Evolutionary conservation across 106 monocot genomes (phyloP), one percentile per base, ranked within the genome.

Genomic region (Amphibolis antarctica): DNA sequence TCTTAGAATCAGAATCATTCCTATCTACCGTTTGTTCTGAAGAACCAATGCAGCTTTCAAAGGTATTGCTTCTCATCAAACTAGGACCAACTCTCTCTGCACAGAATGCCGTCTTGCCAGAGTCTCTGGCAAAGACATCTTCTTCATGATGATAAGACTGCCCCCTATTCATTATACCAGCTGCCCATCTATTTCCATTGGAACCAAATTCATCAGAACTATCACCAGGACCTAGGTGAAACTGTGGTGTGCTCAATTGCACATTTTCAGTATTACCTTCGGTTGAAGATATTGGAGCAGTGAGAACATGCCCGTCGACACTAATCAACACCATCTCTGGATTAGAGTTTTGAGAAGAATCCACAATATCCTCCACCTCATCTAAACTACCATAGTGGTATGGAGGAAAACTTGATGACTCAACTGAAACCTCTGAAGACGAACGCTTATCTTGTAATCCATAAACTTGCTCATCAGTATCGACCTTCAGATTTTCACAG

Each of bases 261-360:
- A 94, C 79, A 59, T 77, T 79, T 19, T 80, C 72, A 6, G 77
- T 62, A 11, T 46, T 69, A 22, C 73, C 75, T 66, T 84, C 86
- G 62, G 57, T 81, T 9, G 79, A 77, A 5, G 78, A 86, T 52
- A 94, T 76, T 29, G 89, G 94, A 22, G 89, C 94, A 5, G 83
- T 89, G 26, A 94, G 84, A 56, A 94, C 83, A 86, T 84, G 86
- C 12, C 94, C 94, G 66, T 94, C 94, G n/a, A 94, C 81, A 75
- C 94, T 94, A 43, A 89, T 62, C 62, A 94, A 62, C 47, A 94
- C 81, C 89, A 94, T 84, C 57, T 94, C 94, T 23, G 89, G 78
- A 71, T 80, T 84, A 12, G 73, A 55, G 15, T 78, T 71, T 53
- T 89, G 66, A 9, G 85, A 81, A 46, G 86, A 75, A 27, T 84